These are phyloP conservation scores for Dalbergia cultrata DNA, from an alignment of 306 rosid species.

Conservation along the genomic window DNA sequence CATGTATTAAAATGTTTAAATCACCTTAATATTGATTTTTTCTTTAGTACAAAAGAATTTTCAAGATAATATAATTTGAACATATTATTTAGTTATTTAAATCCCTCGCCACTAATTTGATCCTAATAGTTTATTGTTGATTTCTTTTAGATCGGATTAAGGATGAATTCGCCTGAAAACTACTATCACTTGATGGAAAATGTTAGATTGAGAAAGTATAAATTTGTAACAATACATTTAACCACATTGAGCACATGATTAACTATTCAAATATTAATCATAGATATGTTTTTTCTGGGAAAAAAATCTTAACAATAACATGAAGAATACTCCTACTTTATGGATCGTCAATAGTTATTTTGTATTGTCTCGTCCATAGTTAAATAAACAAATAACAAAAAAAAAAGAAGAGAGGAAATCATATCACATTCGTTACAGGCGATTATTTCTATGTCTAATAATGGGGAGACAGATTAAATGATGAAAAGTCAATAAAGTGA, in stretches of 20 bases:
- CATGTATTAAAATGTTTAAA: too few species aligned
- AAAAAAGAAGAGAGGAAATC: not conserved
- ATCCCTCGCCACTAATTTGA: too few species aligned
- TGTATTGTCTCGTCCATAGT: not conserved
- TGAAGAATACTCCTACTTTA: not conserved
- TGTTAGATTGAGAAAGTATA: not conserved
- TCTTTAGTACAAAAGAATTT: too few species aligned
- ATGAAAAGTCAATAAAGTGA: not conserved
- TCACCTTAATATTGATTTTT: not conserved
- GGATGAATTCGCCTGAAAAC: not conserved
- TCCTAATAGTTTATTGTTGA: not conserved
- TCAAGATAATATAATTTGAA: too few species aligned
- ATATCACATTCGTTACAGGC: not conserved
- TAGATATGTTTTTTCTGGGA: too few species aligned
- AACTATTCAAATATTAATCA: too few species aligned
- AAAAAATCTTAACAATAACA: too few species aligned
- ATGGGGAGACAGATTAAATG: not conserved
- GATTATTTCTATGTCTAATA: not conserved
- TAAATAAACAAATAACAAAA: not conserved
- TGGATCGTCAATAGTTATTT: not conserved
- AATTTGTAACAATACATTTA: not conserved
- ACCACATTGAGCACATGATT: not conserved
- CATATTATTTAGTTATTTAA: too few species aligned
- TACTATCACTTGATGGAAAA: not conserved
- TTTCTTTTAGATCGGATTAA: not conserved